phyloP scores from a whole-genome alignment of 257 asterid genomes.

The Scutellaria minor region DNA sequence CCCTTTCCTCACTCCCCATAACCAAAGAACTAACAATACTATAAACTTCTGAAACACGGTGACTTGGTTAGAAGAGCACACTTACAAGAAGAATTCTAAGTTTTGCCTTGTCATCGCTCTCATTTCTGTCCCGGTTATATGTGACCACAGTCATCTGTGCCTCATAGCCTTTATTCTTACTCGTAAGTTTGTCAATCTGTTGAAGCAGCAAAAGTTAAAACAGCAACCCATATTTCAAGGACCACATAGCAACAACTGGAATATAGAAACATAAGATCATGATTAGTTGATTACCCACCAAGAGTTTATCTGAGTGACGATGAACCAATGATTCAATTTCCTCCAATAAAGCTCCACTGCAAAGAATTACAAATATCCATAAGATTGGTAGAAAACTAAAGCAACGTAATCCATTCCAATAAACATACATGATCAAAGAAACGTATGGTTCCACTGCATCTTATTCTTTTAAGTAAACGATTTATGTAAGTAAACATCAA shows the following conservation, averaged over 20 bases:
- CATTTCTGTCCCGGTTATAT: conserved; percentile 66
- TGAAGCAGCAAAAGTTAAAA: conserved; percentile 23
- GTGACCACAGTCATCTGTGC: conserved; percentile 79
- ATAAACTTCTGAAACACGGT: background rate
- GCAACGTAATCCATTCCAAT: background rate
- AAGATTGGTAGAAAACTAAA: background rate
- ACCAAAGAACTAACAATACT: background rate
- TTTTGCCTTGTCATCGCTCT: conserved; percentile 70
- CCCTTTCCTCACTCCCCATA: conserved; percentile 28
- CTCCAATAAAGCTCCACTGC: conserved; percentile 82
- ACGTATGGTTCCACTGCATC: background rate
- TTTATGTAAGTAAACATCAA: conserved; percentile 9
- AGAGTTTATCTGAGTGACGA: conserved; percentile 90
- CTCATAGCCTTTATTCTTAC: conserved; percentile 79
- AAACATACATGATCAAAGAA: background rate
- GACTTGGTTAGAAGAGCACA: conserved; percentile 24
- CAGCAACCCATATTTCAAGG: conserved; percentile 1
- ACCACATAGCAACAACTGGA: background rate
- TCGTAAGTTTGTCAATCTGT: conserved; percentile 73
- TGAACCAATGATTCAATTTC: conserved; percentile 89
- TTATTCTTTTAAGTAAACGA: background rate
- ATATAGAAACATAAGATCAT: conserved; percentile 22
- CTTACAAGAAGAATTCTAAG: conserved; percentile 91
- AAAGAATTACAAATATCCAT: conserved; percentile 30
- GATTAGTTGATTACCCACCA: conserved; percentile 59